Evolutionary conservation across 2,329 filamentous ascomycete genomes (phyloP).

Genomic region (Fusarium nematophilum): DNA sequence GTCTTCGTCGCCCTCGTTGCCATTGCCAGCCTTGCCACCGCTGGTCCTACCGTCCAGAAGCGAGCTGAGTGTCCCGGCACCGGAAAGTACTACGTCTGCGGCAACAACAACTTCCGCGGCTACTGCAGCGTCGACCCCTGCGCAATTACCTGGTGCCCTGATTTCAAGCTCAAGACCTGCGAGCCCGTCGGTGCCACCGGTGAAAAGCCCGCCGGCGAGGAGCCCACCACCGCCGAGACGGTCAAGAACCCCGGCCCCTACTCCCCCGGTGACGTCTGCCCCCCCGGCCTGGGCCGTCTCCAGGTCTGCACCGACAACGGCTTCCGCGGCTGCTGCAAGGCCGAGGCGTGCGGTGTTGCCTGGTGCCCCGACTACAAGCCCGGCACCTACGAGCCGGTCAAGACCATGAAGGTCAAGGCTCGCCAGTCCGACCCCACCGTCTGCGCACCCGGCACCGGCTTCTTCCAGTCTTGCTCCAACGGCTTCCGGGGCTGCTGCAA

Average conservation of each 20-base stretch:
- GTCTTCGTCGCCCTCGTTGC: slow-evolving; percentile 26
- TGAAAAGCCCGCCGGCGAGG: no score
- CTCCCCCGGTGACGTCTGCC: slow-evolving; percentile 14
- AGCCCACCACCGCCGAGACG: neutral
- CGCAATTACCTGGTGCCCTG: slow-evolving; percentile 23
- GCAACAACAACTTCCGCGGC: slow-evolving; percentile 25
- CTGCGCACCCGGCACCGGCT: neutral
- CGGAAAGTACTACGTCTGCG: slow-evolving; percentile 27
- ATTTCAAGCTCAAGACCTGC: slow-evolving; percentile 22
- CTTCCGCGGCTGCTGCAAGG: slow-evolving; percentile 32
- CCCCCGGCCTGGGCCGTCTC: slow-evolving; percentile 7
- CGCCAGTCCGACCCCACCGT: neutral
- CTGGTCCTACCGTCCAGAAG: slow-evolving; percentile 12
- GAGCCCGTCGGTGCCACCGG: slow-evolving; percentile 18
- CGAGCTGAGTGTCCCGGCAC: slow-evolving; percentile 24
- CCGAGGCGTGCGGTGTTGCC: slow-evolving; percentile 14
- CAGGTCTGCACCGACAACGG: slow-evolving; percentile 21
- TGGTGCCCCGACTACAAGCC: slow-evolving; percentile 33
- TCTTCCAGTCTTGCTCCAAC: neutral
- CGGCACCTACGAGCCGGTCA: slow-evolving; percentile 24
- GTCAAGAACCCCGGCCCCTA: no score
- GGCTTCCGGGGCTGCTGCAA: neutral
- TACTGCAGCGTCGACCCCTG: slow-evolving; percentile 27
- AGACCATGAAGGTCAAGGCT: slow-evolving; percentile 13
- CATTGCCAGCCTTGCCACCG: slow-evolving; percentile 19